Evolutionary conservation across 1,284 basidiomycete species (phyloP), one percentile per base, ranked within the genome.

Genomic region (Apiotrichum gracile): DNA sequence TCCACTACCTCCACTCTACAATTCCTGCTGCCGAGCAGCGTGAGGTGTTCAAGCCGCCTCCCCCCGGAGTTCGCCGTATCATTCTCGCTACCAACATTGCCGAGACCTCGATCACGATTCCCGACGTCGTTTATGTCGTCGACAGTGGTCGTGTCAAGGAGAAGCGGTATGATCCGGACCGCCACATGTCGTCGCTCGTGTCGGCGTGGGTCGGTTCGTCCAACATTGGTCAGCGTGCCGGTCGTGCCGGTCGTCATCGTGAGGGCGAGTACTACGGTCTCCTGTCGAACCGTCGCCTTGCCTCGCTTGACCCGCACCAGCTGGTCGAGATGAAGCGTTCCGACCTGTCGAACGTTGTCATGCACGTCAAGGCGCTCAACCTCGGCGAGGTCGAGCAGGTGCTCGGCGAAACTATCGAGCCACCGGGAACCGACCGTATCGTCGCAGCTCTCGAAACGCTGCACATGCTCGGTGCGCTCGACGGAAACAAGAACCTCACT

Each of bases 331-430:
- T 97, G 91, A 92, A 91, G 75, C 83, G 92, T 29, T 84, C 86
- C n/a, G 89, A 92, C 73, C 73, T 92, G 63, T 91, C 84, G 70
- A 90, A 91, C 67, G 86, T 93, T 48, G 88, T 91, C 26, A 93
- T 96, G 93, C 92, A 94, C 70, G 85, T 97, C 76, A 97, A 96
- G 68, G 93, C 92, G n/a, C 81, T 97, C 43, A 86, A 92, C 67
- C 88, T 97, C 70, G 88, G 91, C 7, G 85, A 84, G 47, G 88
- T 90, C 19, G 88, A 96, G 68, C 86, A 92, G 53, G 91, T 97
- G 24, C 78, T 97, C 19, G 85, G 82, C 0, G 83, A 82, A 22
- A 83, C 88, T 10, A 97, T 97, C 60, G 93, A 97, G 72, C 88
- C 94, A 6, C 93, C 93, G n/a, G 84, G 83, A 41, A 76, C 82